Percentiles rank a stretch among this genome's conserved stretches.
phyloP scores from a whole-genome alignment of 306 rosid genomes.

The Adenanthera pavonina region DNA sequence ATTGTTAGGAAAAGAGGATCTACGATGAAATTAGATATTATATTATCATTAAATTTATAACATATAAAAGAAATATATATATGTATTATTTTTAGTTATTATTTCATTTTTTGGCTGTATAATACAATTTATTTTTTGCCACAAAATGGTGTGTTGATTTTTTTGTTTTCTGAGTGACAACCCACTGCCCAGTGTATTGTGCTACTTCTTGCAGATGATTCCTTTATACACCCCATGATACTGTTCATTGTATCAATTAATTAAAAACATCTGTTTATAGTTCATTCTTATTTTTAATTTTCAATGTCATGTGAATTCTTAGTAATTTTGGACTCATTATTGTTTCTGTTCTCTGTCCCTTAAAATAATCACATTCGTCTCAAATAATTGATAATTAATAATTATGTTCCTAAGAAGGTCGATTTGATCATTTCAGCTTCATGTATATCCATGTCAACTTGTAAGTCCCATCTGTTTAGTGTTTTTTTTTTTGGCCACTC shows the following conservation, averaged over 20 bases:
- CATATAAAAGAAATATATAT: not conserved
- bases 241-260: slow-evolving; percentile 55
- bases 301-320: not conserved
- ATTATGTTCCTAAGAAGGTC: not conserved
- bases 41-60: too few species aligned
- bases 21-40: too few species aligned
- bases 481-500: too few species aligned
- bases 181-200: slow-evolving; percentile 36
- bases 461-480: not conserved
- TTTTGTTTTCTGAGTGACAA: slow-evolving; percentile 49
- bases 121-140: not conserved
- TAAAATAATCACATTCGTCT: not conserved
- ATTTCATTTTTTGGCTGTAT: too few species aligned
- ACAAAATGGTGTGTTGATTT: slow-evolving; percentile 32
- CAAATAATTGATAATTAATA: not conserved
- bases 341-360: not conserved
- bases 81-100: not conserved
- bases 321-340: not conserved
- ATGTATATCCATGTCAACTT: not conserved
- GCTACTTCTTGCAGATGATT: slow-evolving; percentile 39
- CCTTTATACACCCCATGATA: slow-evolving; percentile 48
- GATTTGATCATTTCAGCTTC: not conserved
- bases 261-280: slow-evolving; percentile 5
- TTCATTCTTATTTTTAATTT: slow-evolving; percentile 31
- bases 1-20: slow-evolving; percentile 17